Base-by-base conservation (phyloP, 306 rosid genomes). In the Abrus pulchellus region DNA sequence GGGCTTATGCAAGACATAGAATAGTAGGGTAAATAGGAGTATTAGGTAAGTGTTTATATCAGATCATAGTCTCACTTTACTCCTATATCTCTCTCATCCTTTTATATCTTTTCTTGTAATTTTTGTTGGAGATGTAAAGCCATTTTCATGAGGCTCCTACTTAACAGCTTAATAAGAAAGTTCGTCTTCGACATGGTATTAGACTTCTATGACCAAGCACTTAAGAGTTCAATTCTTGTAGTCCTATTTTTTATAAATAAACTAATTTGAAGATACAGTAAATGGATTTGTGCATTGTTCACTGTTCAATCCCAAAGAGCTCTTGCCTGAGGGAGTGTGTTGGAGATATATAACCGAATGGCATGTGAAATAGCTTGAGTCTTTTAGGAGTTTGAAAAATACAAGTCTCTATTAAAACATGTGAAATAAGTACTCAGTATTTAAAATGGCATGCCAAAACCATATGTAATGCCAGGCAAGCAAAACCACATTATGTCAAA, bases 371-470 rank as follows among this genome's bases (percentile, higher is more conserved):
- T 38, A 68, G 34, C 78, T 61, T 38, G 29, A 50, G 36, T 56
- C 49, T 70, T 3, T 48, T 3, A n/a, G 56, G 13, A 30, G 60
- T 56, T 49, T 20, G 33, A 74, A 41, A 78, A 73, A 33, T 48
- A 50, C 52, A 45, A 61, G 43, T 68, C 70, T 29, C 57, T 56
- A 65, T 38, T 47, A 79, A 74, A 68, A 69, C 32, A 64, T 48
- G 14, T 38, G 32, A 79, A 76, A 77, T 72, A 65, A 72, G n/a
- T 52, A 45, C 63, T 69, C 57, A 52, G 33, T 69, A 50, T 74
- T 52, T 47, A 61, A 20, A 56, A 68, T 53, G 36, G 72, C 62
- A 68, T 75, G 68, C 12, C 41, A 82, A 43, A 50, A 49, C 66
- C 56, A 77, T 33, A 66, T 55, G 55, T 34, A 56, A 44, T 12